A percentile compares a stretch with the other conserved stretches of the same genome.
These are phyloP conservation scores for Monilinia fructigena DNA, from an alignment of 2,329 filamentous ascomycete species.

Conservation along the genomic window DNA sequence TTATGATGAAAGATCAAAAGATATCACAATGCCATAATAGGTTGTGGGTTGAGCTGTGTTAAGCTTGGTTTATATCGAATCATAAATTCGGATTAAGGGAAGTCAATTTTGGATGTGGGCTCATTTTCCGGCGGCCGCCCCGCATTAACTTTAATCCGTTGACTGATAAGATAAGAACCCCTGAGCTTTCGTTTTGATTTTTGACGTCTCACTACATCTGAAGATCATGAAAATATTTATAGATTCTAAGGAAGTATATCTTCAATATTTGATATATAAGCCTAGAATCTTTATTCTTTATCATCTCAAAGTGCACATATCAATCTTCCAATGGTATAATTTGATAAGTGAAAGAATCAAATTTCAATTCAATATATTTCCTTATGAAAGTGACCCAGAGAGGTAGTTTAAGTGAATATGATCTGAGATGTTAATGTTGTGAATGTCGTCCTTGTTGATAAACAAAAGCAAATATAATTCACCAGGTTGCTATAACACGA, in stretches of 20 bases:
- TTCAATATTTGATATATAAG: not conserved
- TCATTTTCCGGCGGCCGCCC: not conserved
- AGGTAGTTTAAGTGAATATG: not conserved
- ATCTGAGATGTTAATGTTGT: not conserved
- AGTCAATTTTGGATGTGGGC: not conserved
- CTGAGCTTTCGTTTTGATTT: not conserved
- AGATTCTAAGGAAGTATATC: not conserved
- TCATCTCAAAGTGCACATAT: not conserved
- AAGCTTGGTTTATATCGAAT: not conserved
- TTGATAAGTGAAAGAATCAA: not conserved
- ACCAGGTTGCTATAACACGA: not conserved
- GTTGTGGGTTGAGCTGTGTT: constrained; percentile 2
- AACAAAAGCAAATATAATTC: not conserved
- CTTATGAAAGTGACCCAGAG: not conserved
- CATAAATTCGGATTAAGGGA: not conserved
- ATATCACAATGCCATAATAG: not conserved
- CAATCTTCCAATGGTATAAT: not conserved
- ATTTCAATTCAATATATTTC: not conserved
- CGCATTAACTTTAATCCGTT: not conserved
- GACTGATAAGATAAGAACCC: not conserved
- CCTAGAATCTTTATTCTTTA: not conserved
- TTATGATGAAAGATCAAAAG: not conserved
- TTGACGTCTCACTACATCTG: not conserved
- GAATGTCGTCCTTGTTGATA: not conserved
- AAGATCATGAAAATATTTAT: not conserved